A percentile compares a stretch with the other conserved stretches of the same genome.
Conservation (phyloP, 768 basidiomycete species). For the Pisolithus orientalis region DNA sequence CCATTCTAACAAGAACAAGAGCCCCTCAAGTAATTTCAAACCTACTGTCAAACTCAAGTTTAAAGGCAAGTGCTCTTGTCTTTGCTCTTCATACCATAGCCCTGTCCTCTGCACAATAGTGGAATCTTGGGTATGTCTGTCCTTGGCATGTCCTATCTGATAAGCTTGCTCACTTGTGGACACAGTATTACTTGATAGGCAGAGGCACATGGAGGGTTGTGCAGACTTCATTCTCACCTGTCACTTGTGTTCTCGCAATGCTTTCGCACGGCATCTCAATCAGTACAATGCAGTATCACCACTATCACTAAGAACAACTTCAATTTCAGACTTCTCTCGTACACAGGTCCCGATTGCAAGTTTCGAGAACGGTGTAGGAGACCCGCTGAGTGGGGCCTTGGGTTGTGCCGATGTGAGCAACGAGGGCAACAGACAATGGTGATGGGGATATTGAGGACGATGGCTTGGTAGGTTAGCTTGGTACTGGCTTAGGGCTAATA, state of each 20-base stretch:
- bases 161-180: conserved; percentile 1
- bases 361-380: conserved; percentile 41
- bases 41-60: too few species aligned
- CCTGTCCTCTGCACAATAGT: too few species aligned
- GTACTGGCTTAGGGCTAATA: conserved; percentile 55
- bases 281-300: conserved; percentile 63
- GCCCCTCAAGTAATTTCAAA: too few species aligned
- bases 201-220: conserved; percentile 84
- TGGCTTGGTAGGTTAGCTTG: conserved; percentile 54
- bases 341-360: conserved; percentile 56
- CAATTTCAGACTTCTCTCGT: conserved; percentile 58
- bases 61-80: too few species aligned
- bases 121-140: conserved; percentile 60
- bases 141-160: conserved; percentile 1
- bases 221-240: conserved; percentile 83
- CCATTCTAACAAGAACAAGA: too few species aligned
- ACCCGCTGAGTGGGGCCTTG: conserved; percentile 72
- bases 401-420: conserved; percentile 53
- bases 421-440: conserved; percentile 4
- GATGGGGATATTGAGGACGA: conserved; percentile 17
- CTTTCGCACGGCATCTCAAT: conserved; percentile 73
- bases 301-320: conserved; percentile 63
- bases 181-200: conserved; percentile 33
- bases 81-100: too few species aligned
- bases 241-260: conserved; percentile 76